Percentiles rank a stretch among this genome's conserved stretches.
phyloP scores from a whole-genome alignment of 2,329 filamentous ascomycete species.

The Fusarium musae region DNA sequence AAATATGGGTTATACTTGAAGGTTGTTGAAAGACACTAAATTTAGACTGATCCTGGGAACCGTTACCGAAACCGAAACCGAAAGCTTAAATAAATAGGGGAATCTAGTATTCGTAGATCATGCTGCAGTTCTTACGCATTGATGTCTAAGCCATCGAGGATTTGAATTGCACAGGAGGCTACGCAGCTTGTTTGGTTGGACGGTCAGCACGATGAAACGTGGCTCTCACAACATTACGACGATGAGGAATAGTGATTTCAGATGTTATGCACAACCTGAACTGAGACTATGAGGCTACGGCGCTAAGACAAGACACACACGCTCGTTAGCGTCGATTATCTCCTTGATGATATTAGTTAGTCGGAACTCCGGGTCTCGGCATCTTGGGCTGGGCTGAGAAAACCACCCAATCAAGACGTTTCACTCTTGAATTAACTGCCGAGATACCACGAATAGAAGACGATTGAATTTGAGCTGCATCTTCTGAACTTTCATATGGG shows the following conservation, averaged over 20 bases:
- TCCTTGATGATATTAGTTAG: too few species aligned
- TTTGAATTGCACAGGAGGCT: too few species aligned
- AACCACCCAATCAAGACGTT: accelerated
- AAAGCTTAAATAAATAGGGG: neutral
- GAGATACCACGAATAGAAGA: too few species aligned
- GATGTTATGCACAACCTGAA: neutral
- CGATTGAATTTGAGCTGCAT: accelerated
- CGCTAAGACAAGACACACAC: too few species aligned
- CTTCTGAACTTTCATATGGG: accelerated
- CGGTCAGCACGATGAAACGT: neutral
- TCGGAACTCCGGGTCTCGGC: neutral
- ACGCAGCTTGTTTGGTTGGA: too few species aligned
- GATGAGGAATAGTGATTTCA: neutral
- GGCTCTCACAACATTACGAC: neutral
- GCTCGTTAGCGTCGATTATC: neutral
- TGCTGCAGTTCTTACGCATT: neutral
- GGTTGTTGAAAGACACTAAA: neutral
- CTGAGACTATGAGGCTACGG: neutral
- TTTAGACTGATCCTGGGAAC: accelerated
- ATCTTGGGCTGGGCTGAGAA: too few species aligned
- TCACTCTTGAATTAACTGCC: too few species aligned
- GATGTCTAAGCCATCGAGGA: neutral
- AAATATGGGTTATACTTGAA: neutral
- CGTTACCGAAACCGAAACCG: neutral
- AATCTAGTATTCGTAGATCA: neutral